phyloP scores from a whole-genome alignment of 345 rosid species.

The Arabidopsis suecica region DNA sequence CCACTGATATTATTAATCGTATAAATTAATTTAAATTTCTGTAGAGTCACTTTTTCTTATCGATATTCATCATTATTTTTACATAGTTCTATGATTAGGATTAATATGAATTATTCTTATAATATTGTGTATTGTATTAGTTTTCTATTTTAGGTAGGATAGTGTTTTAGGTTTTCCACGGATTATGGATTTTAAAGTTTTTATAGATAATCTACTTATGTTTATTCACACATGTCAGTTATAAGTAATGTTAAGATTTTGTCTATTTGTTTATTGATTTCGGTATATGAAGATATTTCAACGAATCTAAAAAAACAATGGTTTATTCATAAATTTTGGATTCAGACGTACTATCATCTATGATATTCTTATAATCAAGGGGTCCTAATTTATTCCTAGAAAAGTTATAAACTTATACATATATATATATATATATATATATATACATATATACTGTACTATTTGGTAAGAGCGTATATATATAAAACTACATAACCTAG shows the following conservation, averaged over 20 bases:
- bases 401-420: background rate
- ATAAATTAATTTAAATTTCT: background rate
- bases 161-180: background rate
- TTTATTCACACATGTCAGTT: background rate
- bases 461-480: slow-evolving; percentile 15
- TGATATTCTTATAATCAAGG: background rate
- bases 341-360: background rate
- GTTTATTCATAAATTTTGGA: background rate
- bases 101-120: background rate
- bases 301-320: background rate
- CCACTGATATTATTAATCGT: background rate
- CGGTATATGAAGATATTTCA: background rate
- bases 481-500: slow-evolving; percentile 13
- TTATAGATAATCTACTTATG: background rate
- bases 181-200: background rate
- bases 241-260: background rate
- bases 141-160: background rate
- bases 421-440: slow-evolving; percentile 23
- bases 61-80: background rate
- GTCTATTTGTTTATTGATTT: background rate
- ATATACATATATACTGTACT: slow-evolving; percentile 20
- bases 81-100: background rate
- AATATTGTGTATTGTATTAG: background rate
- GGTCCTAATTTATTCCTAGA: background rate
- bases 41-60: background rate